phyloP scores from a whole-genome alignment of 306 rosid genomes.

The Casuarina cunninghamiana region DNA sequence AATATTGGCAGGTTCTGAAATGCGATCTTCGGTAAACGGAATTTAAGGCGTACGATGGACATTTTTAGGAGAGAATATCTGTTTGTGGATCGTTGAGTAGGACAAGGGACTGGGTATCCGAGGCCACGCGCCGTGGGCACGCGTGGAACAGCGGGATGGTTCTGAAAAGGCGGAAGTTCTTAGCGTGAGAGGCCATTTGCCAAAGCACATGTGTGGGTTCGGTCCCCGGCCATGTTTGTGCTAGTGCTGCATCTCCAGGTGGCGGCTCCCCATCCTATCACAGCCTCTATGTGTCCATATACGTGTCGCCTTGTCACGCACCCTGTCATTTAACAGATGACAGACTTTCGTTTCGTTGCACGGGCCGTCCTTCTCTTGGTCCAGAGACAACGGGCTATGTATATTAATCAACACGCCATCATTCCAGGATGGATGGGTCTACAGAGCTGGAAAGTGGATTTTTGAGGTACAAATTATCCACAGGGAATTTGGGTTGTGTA shows the following conservation, averaged over 20 bases:
- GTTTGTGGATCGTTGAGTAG: neutral
- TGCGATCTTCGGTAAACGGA: neutral
- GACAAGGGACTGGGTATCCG: neutral
- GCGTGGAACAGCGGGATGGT: neutral
- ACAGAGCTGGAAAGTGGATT: too few relatives aligned
- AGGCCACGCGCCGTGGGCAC: neutral
- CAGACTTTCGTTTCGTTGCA: neutral
- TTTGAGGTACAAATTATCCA: too few relatives aligned
- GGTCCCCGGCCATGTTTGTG: slow-evolving; percentile 17
- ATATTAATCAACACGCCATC: too few relatives aligned
- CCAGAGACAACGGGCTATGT: too few relatives aligned
- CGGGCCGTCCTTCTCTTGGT: neutral
- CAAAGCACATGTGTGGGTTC: slow-evolving; percentile 22
- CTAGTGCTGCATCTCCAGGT: slow-evolving; percentile 25
- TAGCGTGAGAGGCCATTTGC: slow-evolving; percentile 5
- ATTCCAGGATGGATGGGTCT: too few relatives aligned
- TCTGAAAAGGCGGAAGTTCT: neutral
- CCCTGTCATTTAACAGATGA: neutral
- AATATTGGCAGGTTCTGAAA: neutral
- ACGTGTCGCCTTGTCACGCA: slow-evolving; percentile 15
- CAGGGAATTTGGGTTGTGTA: too few relatives aligned
- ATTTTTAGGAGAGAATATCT: neutral
- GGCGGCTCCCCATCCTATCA: slow-evolving; percentile 40
- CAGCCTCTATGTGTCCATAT: slow-evolving; percentile 7
- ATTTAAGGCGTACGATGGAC: neutral